Conservation (phyloP, 441 rosid genomes). For the Jatropha podagrica region DNA sequence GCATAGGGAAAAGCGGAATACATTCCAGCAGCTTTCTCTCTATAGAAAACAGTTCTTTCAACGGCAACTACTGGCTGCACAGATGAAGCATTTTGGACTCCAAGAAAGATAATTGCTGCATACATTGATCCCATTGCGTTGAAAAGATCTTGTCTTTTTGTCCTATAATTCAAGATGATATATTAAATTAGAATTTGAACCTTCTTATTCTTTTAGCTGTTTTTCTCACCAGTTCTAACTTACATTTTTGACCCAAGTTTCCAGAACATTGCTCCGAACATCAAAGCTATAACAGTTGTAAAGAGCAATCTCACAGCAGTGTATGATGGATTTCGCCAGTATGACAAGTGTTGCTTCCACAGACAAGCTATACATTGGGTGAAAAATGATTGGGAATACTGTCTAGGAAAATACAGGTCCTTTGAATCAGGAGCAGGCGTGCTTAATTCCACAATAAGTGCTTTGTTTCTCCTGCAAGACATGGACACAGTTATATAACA, state of each 20-base stretch:
- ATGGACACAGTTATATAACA: not conserved
- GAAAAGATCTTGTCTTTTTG: conserved; percentile 44
- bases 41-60: conserved; percentile 65
- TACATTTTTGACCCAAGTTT: conserved; percentile 68
- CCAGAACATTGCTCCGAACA: conserved; percentile 83
- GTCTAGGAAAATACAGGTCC: conserved; percentile 56
- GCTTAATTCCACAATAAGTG: conserved; percentile 54
- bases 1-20: conserved; percentile 71
- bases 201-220: not conserved
- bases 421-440: conserved; percentile 54
- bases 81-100: conserved; percentile 52
- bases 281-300: conserved; percentile 53
- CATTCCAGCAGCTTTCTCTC: conserved; percentile 81
- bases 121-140: conserved; percentile 79
- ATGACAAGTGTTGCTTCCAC: conserved; percentile 81
- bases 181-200: not conserved
- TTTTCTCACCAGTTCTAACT: not conserved
- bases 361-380: conserved; percentile 67
- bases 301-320: conserved; percentile 72
- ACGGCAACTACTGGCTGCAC: conserved; percentile 63
- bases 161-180: not conserved
- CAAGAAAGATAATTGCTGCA: conserved; percentile 59
- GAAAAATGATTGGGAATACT: conserved; percentile 58
- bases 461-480: conserved; percentile 67
- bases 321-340: conserved; percentile 85